Percentiles rank a stretch among this genome's conserved stretches.
Evolutionary conservation across 805 yeast species (phyloP).

Genomic region (Ogataea trehalophila): DNA sequence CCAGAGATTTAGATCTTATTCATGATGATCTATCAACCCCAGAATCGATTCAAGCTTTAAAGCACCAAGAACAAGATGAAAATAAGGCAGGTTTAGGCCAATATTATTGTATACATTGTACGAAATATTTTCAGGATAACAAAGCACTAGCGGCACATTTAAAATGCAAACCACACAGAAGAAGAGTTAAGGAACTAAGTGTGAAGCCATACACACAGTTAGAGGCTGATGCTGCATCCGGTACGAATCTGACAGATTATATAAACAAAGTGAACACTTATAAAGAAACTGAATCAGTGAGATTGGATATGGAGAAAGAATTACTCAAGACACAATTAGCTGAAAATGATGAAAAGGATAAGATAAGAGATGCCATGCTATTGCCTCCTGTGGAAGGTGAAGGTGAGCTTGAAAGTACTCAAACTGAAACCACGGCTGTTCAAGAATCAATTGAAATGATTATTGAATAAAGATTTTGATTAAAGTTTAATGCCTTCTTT

Average conservation of each 20-base stretch:
- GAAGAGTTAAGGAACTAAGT: conserved; percentile 73
- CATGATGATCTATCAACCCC: conserved; percentile 65
- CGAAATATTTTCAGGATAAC: conserved; percentile 82
- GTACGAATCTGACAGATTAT: conserved; percentile 66
- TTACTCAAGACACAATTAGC: conserved; percentile 22
- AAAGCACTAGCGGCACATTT: conserved; percentile 67
- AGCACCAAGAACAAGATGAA: conserved; percentile 86
- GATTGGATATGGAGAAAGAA: conserved; percentile 38
- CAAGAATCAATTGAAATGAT: background rate
- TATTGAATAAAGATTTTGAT: background rate
- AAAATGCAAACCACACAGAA: conserved; percentile 75
- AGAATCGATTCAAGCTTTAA: conserved; percentile 57
- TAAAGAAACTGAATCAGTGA: conserved; percentile 43
- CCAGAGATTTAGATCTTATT: conserved; percentile 78
- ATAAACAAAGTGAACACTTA: conserved; percentile 58
- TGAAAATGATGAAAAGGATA: conserved; percentile 31
- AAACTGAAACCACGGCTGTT: background rate
- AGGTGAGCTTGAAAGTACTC: conserved; percentile 6
- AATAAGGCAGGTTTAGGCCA: conserved; percentile 92
- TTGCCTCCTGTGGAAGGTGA: conserved; percentile 19
- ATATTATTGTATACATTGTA: conserved; percentile 90
- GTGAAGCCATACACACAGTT: conserved; percentile 80
- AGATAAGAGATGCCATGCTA: conserved; percentile 22
- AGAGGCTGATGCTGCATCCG: conserved; percentile 90
- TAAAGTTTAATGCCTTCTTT: background rate